phyloP scores from a whole-genome alignment of 2,329 filamentous ascomycete genomes.

The Fusarium phyllophilum region DNA sequence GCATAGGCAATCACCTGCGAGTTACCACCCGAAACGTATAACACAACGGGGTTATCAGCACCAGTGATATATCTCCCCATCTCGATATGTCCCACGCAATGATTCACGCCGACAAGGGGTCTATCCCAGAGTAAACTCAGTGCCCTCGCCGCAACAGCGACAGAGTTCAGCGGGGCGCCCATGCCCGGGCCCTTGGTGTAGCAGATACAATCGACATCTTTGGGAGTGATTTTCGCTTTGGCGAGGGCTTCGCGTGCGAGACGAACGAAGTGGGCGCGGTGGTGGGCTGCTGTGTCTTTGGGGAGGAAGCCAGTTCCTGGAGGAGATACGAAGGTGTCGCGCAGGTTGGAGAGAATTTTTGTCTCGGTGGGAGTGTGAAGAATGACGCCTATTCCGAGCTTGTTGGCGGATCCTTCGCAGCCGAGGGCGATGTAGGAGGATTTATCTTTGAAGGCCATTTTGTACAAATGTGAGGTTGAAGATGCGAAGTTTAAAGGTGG shows the following conservation, averaged over 20 bases:
- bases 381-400: constrained; percentile 94
- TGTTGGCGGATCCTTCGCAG: constrained; percentile 95
- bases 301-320: constrained; percentile 95
- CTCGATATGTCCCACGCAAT: constrained; percentile 98
- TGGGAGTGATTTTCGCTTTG: constrained; percentile 69
- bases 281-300: constrained; percentile 94
- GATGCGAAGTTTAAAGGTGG: constrained; percentile 21
- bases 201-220: constrained; percentile 89
- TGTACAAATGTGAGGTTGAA: constrained; percentile 5
- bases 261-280: constrained; percentile 83
- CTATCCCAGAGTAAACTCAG: constrained; percentile 86
- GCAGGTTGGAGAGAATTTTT: constrained; percentile 88
- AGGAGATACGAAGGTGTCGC: constrained; percentile 91
- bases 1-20: constrained; percentile 98
- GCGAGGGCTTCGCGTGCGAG: constrained; percentile 83
- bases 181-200: constrained; percentile 97
- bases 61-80: constrained; percentile 96
- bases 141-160: constrained; percentile 86
- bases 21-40: constrained; percentile 96
- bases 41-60: constrained; percentile 88
- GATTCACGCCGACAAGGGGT: constrained; percentile 94
- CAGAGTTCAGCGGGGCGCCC: constrained; percentile 89
- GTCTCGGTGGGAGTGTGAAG: constrained; percentile 71
- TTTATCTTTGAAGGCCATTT: constrained; percentile 46
- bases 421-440: constrained; percentile 64